Percentiles rank a stretch among this genome's conserved stretches.
phyloP scores from a whole-genome alignment of 352 stramenopile genomes.

The Phytophthora brassicae region DNA sequence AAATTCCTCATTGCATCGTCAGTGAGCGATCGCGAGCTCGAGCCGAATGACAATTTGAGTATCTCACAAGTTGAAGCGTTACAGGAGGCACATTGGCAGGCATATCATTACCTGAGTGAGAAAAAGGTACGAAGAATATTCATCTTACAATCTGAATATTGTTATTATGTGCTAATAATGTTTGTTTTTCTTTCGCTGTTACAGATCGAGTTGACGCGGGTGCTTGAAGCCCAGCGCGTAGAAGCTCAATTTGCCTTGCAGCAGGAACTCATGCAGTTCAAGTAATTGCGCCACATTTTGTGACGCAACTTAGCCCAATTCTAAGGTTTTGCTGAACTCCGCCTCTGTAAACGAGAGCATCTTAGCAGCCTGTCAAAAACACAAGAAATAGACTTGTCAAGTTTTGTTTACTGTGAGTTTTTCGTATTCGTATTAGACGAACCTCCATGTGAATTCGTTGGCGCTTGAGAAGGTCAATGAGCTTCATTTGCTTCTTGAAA shows the following conservation, averaged over 20 bases:
- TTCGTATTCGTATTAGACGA: background rate
- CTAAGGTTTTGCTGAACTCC: slow-evolving; percentile 79
- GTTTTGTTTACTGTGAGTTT: background rate
- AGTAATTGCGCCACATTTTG: slow-evolving; percentile 17
- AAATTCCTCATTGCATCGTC: slow-evolving; percentile 76
- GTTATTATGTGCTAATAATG: too few species aligned
- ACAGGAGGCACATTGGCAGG: slow-evolving; percentile 80
- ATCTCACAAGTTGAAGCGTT: slow-evolving; percentile 84
- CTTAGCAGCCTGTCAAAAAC: slow-evolving; percentile 58
- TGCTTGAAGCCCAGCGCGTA: slow-evolving; percentile 73
- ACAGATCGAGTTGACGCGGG: slow-evolving; percentile 73
- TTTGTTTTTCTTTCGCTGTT: background rate
- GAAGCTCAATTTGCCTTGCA: slow-evolving; percentile 69
- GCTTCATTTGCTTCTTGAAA: slow-evolving; percentile 89
- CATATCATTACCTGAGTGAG: slow-evolving; percentile 82
- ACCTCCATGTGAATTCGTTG: slow-evolving; percentile 88
- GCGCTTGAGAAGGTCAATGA: slow-evolving; percentile 84
- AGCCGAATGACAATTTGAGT: slow-evolving; percentile 59
- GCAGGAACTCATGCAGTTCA: slow-evolving; percentile 61
- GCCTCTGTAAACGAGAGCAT: slow-evolving; percentile 87
- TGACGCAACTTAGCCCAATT: slow-evolving; percentile 39
- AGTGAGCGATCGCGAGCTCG: slow-evolving; percentile 39
- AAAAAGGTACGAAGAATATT: slow-evolving; percentile 67
- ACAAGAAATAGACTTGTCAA: slow-evolving; percentile 17
- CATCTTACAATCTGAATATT: background rate